Percentiles rank a stretch among this genome's conserved stretches.
phyloP scores from a whole-genome alignment of 2,329 filamentous ascomycete genomes.

The Ophiosphaerella korrae region DNA sequence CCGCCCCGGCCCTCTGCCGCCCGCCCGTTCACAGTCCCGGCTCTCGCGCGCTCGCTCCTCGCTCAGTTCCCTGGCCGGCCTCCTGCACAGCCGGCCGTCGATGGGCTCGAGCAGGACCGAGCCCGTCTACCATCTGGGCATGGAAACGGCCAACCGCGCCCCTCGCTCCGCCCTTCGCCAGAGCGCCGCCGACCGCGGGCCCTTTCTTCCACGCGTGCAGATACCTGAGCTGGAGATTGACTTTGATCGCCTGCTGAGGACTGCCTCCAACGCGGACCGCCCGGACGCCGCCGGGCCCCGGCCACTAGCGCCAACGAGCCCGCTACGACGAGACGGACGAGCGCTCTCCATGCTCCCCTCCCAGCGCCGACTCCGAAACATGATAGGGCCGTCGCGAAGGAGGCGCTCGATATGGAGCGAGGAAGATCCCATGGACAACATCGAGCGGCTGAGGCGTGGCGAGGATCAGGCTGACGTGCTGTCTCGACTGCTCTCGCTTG shows the following conservation, averaged over 20 bases:
- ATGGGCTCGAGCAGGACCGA: conserved; percentile 23
- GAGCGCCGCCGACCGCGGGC: conserved; percentile 35
- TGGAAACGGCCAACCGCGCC: conserved; percentile 18
- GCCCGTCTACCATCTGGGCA: conserved; percentile 16
- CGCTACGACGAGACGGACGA: conserved; percentile 36
- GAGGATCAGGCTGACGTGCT: conserved; percentile 68
- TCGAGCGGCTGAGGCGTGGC: conserved; percentile 51
- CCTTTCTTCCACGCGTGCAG: conserved; percentile 38
- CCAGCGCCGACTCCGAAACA: conserved; percentile 46
- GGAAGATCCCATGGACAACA: conserved; percentile 32
- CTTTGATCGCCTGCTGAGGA: conserved; percentile 41
- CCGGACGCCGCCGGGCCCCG: conserved; percentile 25
- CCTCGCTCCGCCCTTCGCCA: conserved; percentile 27
- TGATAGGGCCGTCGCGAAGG: conserved; percentile 54
- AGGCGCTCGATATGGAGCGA: conserved; percentile 55
- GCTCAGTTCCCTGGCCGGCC: conserved; percentile 40
- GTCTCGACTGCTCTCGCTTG: conserved; percentile 65
- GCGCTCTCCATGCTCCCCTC: conserved; percentile 45
- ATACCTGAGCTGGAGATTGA: conserved; percentile 46
- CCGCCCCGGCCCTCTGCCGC: conserved; percentile 8
- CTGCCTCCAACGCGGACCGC: conserved; percentile 21
- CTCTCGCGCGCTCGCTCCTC: conserved; percentile 45
- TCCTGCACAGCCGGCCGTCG: conserved; percentile 38
- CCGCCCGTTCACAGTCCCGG: conserved; percentile 37
- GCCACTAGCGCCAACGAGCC: conserved; percentile 18